Evolutionary conservation across 73 alveolate species (phyloP), one percentile per base, ranked within the genome.

Genomic region (Symbiodinium natans): DNA sequence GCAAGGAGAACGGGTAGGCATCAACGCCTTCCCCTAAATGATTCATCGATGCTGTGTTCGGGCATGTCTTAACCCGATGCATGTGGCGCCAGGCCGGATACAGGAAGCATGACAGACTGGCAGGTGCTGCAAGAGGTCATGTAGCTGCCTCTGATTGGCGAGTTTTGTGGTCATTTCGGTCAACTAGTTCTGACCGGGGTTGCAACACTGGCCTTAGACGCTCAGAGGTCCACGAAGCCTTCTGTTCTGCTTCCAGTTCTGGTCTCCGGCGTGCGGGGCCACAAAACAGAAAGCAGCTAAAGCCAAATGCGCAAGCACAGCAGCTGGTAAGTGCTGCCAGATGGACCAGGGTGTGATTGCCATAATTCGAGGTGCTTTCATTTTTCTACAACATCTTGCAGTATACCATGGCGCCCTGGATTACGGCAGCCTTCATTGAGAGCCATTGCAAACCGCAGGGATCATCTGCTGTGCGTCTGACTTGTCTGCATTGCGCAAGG

Each of bases 21-120:
- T n/a, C n/a, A n/a, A n/a, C n/a, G n/a, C n/a, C n/a, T n/a, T n/a
- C n/a, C n/a, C n/a, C n/a, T n/a, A n/a, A n/a, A n/a, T n/a, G n/a
- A n/a, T n/a, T n/a, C n/a, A n/a, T n/a, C n/a, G n/a, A n/a, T n/a
- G n/a, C n/a, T n/a, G n/a, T n/a, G n/a, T n/a, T n/a, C n/a, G n/a
- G n/a, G n/a, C n/a, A n/a, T n/a, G n/a, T n/a, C n/a, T n/a, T n/a
- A n/a, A n/a, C n/a, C n/a, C n/a, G n/a, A n/a, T n/a, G n/a, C n/a
- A n/a, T n/a, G n/a, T n/a, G n/a, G n/a, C n/a, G 75, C 75, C 80
- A 92, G 98, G 98, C 98, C 98, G 63, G 42, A 38, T 10, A 59
- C 56, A 3, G 84, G 36, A n/a, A 17, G 34, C 71, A 92, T 92
- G 98, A 92, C 98, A 17, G 98, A 92, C 83, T 92, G 98, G 98